Evolutionary conservation across 2,329 filamentous ascomycete genomes (phyloP).

Genomic region (Lasiodiplodia sp.): DNA sequence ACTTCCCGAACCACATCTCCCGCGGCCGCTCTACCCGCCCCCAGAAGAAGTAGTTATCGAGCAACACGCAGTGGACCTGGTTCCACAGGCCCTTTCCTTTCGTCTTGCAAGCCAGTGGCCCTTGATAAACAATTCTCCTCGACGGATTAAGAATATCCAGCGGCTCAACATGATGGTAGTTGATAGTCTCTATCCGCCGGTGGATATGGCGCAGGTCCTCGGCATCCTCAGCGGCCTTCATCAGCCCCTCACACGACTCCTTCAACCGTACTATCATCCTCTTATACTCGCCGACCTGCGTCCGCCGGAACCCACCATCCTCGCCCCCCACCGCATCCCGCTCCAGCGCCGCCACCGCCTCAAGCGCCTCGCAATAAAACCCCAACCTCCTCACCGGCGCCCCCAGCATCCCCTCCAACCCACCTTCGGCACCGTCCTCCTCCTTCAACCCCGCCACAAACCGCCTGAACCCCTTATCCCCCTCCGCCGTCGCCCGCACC

Average conservation of each 20-base stretch:
- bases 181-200: neutral
- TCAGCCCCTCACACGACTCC: neutral
- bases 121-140: conserved; percentile 38
- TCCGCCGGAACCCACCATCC: neutral
- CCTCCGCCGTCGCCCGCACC: conserved; percentile 35
- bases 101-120: conserved; percentile 39
- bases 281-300: neutral
- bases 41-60: conserved; percentile 44
- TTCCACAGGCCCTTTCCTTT: conserved; percentile 43
- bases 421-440: neutral
- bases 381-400: neutral
- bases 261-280: neutral
- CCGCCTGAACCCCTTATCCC: conserved; percentile 37
- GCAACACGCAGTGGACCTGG: conserved; percentile 39
- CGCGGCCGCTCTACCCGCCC: conserved; percentile 39
- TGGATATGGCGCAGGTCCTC: neutral
- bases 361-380: neutral
- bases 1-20: conserved; percentile 24
- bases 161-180: conserved; percentile 11
- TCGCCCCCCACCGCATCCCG: neutral
- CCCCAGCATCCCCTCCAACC: neutral
- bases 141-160: conserved; percentile 34
- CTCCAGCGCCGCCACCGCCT: neutral
- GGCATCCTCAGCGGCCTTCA: neutral
- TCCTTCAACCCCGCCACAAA: conserved; percentile 33